Evolutionary conservation across 73 alveolate species (phyloP), one percentile per base, ranked within the genome.

Genomic region (Blepharisma japonicum): DNA sequence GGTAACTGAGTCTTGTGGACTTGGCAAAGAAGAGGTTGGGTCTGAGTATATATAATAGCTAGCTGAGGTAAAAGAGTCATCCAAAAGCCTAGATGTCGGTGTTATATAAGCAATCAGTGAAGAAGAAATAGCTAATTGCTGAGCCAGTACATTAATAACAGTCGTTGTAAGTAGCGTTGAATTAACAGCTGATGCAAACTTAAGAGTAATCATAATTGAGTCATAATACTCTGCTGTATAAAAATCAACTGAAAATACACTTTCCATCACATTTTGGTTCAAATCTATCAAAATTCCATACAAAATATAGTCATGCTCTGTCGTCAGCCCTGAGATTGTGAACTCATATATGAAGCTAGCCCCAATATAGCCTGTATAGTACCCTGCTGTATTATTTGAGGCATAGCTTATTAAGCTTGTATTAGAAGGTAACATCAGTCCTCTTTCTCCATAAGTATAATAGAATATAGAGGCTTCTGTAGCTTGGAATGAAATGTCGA

Each of bases 301-400:
- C 23, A 61, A 61, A 25, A 61, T 39, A 25, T 61, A 61, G 47
- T 61, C 74, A 3, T 61, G 14, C 23, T 61, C 74, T 18, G 47
- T 39, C 5, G 14, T n/a, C 14, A 61, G 46, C n/a, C 47, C 47
- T 1, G 39, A 20, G 2, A 61, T 25, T 20, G 38, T 14, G 5
- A 61, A 61, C 18, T 14, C 18, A 5, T 61, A 61, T 61, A 9
- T n/a, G 74, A 14, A 61, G 23, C 18, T 61, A 1, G 74, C 74
- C 18, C 23, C 74, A 14, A 25, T 25, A 5, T n/a, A 20, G 50
- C 74, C 74, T 9, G 23, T 11, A 61, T 11, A n/a, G 47, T 20
- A 61, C 14, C 74, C 74, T 14, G 14, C 74, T 8, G 23, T 25
- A 14, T 25, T 25, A 61, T 14, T 39, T 53, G 67, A 53, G 11